These are phyloP conservation scores for Termitomyces sp. DNA, from an alignment of 768 basidiomycete genomes.

Conservation along the genomic window DNA sequence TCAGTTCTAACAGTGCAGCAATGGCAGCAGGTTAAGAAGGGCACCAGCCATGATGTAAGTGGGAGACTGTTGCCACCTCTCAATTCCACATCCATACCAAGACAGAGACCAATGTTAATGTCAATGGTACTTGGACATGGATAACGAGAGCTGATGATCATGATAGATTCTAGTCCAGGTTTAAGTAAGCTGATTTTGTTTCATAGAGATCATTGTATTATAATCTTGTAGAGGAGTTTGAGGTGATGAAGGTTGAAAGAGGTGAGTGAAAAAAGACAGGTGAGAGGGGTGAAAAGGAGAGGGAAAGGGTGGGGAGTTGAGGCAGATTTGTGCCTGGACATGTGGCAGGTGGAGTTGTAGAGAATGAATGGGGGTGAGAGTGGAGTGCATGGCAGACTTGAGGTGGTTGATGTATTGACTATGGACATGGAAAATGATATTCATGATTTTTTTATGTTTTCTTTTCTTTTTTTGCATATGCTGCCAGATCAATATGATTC, in stretches of 20 bases:
- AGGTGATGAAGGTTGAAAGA: constrained; percentile 27
- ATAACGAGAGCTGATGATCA: neutral
- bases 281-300: neutral
- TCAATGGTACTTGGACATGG: too few species aligned
- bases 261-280: neutral
- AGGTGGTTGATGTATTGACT: too few species aligned
- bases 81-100: neutral
- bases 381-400: too few species aligned
- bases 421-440: too few species aligned
- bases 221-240: constrained; percentile 38
- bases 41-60: neutral
- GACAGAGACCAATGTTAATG: neutral
- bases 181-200: neutral
- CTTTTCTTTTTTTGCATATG: too few species aligned
- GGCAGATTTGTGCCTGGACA: neutral
- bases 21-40: neutral
- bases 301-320: neutral
- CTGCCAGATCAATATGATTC: too few species aligned
- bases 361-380: neutral
- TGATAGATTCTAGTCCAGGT: too few species aligned
- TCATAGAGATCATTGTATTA: constrained; percentile 15
- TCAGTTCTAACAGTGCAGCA: neutral
- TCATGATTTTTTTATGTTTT: too few species aligned
- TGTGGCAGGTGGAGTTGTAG: neutral
- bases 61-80: neutral